Conservation (phyloP, 2,329 filamentous ascomycete species). For the Stachybotrys chlorohalonatus region DNA sequence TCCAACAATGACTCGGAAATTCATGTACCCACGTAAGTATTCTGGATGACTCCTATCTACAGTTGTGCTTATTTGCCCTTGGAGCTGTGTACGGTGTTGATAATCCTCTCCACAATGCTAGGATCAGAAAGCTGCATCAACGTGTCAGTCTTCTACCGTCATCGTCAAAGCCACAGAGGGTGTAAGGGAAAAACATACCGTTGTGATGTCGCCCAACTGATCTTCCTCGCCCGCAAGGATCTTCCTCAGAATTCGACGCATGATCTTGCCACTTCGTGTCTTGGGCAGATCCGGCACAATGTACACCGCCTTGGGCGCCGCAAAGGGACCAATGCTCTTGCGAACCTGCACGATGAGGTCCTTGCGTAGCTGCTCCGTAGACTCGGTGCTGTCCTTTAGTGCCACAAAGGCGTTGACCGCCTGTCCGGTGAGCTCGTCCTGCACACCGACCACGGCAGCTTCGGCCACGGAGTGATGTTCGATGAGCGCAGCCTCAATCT, state of each 20-base stretch:
- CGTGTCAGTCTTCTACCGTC: not conserved
- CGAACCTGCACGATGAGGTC: conserved; percentile 91
- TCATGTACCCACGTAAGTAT: too few species aligned
- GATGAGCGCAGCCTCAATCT: conserved; percentile 94
- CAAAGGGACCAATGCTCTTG: conserved; percentile 95
- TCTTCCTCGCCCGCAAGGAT: conserved; percentile 96
- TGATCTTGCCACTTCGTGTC: conserved; percentile 97
- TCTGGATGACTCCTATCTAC: too few species aligned
- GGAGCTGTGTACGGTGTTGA: conserved; percentile 63
- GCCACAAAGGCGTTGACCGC: conserved; percentile 95
- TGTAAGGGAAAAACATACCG: conserved; percentile 48
- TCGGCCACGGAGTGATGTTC: conserved; percentile 88
- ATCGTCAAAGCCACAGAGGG: not conserved
- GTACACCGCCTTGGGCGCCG: conserved; percentile 87
- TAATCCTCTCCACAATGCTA: conserved; percentile 81
- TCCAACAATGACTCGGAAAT: too few species aligned
- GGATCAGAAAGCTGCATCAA: conserved; percentile 71
- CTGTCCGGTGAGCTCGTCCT: conserved; percentile 91
- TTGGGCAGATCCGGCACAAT: conserved; percentile 92
- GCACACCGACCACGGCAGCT: conserved; percentile 87
- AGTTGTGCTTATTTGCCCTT: conserved; percentile 36
- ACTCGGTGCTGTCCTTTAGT: conserved; percentile 75
- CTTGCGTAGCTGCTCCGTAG: conserved; percentile 75
- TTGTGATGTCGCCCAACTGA: conserved; percentile 86
- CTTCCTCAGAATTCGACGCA: conserved; percentile 95